Base-by-base conservation (phyloP, 352 stramenopile species). In the Phytophthora parvispora region DNA sequence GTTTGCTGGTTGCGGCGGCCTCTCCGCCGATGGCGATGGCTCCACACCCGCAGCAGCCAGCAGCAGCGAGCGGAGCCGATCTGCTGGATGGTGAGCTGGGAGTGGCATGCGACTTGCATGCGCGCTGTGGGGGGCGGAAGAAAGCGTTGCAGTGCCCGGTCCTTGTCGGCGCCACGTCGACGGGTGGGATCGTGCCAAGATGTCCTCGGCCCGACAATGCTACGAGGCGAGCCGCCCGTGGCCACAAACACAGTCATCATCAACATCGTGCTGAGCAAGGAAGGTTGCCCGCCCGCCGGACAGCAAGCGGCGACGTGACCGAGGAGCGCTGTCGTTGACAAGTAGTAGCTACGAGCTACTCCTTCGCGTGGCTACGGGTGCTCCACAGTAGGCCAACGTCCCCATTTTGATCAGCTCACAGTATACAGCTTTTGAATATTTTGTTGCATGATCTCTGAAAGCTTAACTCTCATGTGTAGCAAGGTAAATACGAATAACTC, bases 121-220 rank as follows among this genome's bases (percentile, higher is more conserved):
- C n/a, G 20, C 20, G n/a, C n/a, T n/a, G n/a, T n/a, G n/a, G n/a
- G 34, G 67, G 64, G 69, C 48, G 64, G 64, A 76, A 76, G 56
- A 76, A 64, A 64, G 27, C 36, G 22, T 22, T 38, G 53, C n/a
- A n/a, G n/a, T n/a, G n/a, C 36, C 53, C 36, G 25, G 53, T 50
- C 22, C 36, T 45, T 50, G 31, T 50, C 18, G 32, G 36, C 24
- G 24, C 48, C 22, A 32, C 47, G 24, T 29, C 47, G 25, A 53
- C 25, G 47, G n/a, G 64, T 70, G 59, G 69, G 65, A 74, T 52
- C n/a, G 28, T 48, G 32, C 59, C 59, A 60, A 66, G 49, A 66
- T 57, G 45, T 62, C 31, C 36, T 15, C 36, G 25, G 40, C 57
- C 10, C 45, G 59, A 59, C 45, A 49, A 36, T 25, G 57, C 43